Percentiles rank a stretch among this genome's conserved stretches.
Conservation (phyloP, 495 filamentous ascomycete species). For the Penicillium maclennaniae region DNA sequence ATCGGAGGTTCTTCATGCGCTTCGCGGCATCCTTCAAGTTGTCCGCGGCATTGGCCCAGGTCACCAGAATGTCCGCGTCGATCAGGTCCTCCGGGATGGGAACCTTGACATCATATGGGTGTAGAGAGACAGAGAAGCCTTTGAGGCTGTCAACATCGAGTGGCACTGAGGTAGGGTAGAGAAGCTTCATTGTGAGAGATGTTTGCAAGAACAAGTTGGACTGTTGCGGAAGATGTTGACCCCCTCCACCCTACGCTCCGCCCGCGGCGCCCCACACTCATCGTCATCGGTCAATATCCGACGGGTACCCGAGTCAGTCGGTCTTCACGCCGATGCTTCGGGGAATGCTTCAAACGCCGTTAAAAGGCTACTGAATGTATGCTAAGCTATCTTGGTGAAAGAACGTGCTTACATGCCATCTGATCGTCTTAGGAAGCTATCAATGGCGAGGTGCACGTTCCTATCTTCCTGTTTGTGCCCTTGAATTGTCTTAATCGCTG, state of each 20-base stretch:
- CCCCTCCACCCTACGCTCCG: background rate
- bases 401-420: too few species aligned
- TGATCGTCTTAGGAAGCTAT: too few species aligned
- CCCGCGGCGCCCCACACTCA: background rate
- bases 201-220: background rate
- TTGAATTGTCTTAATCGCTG: too few species aligned
- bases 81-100: conserved; percentile 46
- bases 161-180: conserved; percentile 56
- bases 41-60: conserved; percentile 50
- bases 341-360: background rate
- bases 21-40: conserved; percentile 51
- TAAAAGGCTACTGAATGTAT: background rate
- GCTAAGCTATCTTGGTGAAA: too few species aligned
- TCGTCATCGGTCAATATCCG: background rate
- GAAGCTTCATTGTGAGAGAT: conserved; percentile 50
- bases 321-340: background rate
- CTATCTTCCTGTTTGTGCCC: too few species aligned
- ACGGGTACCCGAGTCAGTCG: background rate
- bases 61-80: conserved; percentile 55
- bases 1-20: conserved; percentile 48
- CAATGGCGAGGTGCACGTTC: too few species aligned
- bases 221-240: background rate
- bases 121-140: conserved; percentile 49
- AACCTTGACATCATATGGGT: conserved; percentile 52
- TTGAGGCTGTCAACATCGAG: conserved; percentile 47